A percentile compares a stretch with the other conserved stretches of the same genome.
Evolutionary conservation across 495 filamentous ascomycete genomes (phyloP).

Genomic region (Articulospora tetracladia): DNA sequence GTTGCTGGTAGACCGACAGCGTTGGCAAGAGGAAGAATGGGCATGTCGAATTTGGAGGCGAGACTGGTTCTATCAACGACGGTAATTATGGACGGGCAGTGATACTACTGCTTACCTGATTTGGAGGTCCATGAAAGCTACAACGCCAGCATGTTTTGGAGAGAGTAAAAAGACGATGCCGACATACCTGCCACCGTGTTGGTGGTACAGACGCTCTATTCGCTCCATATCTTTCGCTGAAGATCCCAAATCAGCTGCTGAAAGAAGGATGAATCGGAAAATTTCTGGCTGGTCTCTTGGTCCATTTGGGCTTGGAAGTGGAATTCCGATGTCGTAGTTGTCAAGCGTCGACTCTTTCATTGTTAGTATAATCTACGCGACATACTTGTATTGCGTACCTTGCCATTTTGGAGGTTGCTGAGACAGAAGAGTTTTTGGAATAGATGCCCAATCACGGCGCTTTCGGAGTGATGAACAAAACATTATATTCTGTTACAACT

Average conservation of each 20-base stretch:
- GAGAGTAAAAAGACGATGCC: slow-evolving; percentile 51
- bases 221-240: slow-evolving; percentile 31
- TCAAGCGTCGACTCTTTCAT: slow-evolving; percentile 42
- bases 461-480: slow-evolving; percentile 55
- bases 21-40: slow-evolving; percentile 34
- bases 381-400: slow-evolving; percentile 34
- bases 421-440: slow-evolving; percentile 40
- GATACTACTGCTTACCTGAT: slow-evolving; percentile 24
- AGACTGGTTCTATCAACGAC: slow-evolving; percentile 10
- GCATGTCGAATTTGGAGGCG: slow-evolving; percentile 17
- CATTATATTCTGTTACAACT: slow-evolving; percentile 26
- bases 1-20: slow-evolving; percentile 25
- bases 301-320: slow-evolving; percentile 24
- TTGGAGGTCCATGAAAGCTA: slow-evolving; percentile 40
- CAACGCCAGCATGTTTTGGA: slow-evolving; percentile 21
- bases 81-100: background rate
- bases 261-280: slow-evolving; percentile 51
- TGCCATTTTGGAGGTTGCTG: slow-evolving; percentile 35
- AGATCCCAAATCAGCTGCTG: slow-evolving; percentile 37
- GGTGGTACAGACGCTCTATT: slow-evolving; percentile 44
- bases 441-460: slow-evolving; percentile 44
- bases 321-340: slow-evolving; percentile 53
- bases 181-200: slow-evolving; percentile 36
- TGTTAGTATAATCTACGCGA: background rate
- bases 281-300: slow-evolving; percentile 16